Evolutionary conservation across 148 eudicot genomes (phyloP), one percentile per base, ranked within the genome.

Genomic region (Euryodendron excelsum): DNA sequence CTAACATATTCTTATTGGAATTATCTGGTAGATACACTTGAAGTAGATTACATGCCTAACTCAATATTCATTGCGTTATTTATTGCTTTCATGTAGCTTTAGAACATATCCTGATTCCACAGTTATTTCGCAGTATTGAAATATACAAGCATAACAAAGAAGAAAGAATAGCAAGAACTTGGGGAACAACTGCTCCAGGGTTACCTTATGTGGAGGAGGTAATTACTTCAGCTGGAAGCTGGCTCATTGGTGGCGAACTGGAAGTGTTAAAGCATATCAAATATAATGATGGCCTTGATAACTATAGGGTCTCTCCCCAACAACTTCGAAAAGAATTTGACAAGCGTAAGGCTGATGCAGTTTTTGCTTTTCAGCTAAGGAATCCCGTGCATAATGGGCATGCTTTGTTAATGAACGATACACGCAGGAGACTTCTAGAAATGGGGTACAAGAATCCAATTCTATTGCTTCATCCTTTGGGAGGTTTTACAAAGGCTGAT

Each of bases 341-440:
- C 64, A 85, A 75, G 70, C 92, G 92, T 69, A 86, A 92, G 75
- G 94, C 94, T 20, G 97, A 92, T 90, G 94, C 97, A 23, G 97
- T 92, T 79, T 92, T 90, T 79, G 97, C 97, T 27, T 90, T 92
- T 80, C 94, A 90, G 82, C 87, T 92, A 58, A 86, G 97, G 72
- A 92, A 92, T 82, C 97, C 97, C 7, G 94, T 92, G 71, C 97
- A 92, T 63, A 92, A 90, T 79, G 97, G 97, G n/a, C 97, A 92
- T 74, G 94, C 97, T 60, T 82, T 92, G 85, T 72, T 92, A 23
- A 92, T 92, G 97, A 92, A 89, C 78, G 97, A 92, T 79, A 90
- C 97, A 47, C 87, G 97, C 21, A 78, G 71, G 77, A 84, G 92
- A 74, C 85, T 92, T 48, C 74, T 92, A 74, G 91, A 90, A 50